Conservation (phyloP, 2,329 filamentous ascomycete species). For the Pyrenochaeta sp. region DNA sequence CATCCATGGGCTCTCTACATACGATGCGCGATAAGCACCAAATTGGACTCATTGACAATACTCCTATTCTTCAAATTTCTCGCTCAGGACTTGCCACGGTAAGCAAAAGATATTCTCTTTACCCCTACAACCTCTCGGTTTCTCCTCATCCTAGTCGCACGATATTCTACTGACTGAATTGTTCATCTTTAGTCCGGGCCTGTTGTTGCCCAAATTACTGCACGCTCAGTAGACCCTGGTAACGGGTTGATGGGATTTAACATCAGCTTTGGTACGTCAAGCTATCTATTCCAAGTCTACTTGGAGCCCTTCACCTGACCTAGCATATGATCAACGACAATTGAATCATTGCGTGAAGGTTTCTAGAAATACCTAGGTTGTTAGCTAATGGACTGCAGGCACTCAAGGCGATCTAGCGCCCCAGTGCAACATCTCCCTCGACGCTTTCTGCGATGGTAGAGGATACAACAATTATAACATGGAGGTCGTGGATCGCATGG, state of each 20-base stretch:
- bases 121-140: too few relatives aligned
- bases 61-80: slow-evolving; percentile 57
- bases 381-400: background rate
- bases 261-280: slow-evolving; percentile 51
- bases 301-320: too few relatives aligned
- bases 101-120: background rate
- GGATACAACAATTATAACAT: slow-evolving; percentile 62
- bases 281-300: background rate
- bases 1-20: slow-evolving; percentile 61
- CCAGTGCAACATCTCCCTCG: slow-evolving; percentile 51
- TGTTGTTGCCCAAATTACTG: slow-evolving; percentile 58
- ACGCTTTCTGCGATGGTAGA: slow-evolving; percentile 62
- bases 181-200: slow-evolving; percentile 47
- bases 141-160: background rate
- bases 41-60: slow-evolving; percentile 58
- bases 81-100: slow-evolving; percentile 51
- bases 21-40: slow-evolving; percentile 63
- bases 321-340: too few relatives aligned
- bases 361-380: background rate
- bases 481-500: slow-evolving; percentile 64
- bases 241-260: slow-evolving; percentile 58
- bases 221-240: slow-evolving; percentile 56
- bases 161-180: background rate
- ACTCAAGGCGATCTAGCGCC: slow-evolving; percentile 54
- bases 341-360: background rate